Evolutionary conservation across 2,329 filamentous ascomycete genomes (phyloP), one percentile per base, ranked within the genome.

Genomic region (Diplodia scrobiculata): DNA sequence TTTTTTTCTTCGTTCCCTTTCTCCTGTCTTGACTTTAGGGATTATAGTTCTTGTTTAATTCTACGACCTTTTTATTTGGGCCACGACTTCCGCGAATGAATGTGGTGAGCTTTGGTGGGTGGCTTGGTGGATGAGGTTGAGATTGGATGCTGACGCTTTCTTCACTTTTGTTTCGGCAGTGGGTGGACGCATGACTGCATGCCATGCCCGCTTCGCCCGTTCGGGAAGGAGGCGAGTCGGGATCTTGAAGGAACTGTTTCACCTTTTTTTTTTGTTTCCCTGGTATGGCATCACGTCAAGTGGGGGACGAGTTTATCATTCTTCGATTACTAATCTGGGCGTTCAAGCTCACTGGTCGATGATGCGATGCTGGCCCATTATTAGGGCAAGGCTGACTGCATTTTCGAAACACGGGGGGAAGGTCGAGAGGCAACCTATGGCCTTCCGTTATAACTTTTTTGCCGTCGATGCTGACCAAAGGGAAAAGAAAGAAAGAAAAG

Each of bases 1-100:
- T 52, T 51, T 13, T 13, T 34, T 21, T 21, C 29, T 25, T 21
- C 21, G 41, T 63, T 36, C 36, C 32, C 38, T 48, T 29, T 51
- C 6, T 32, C 29, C 5, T 41, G 13, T 3, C 29, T 25, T 25
- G 2, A 13, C 27, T 62, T 25, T 9, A 50, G 45, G 58, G 27
- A 34, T 29, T 62, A 62, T 62, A 62, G 58, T 50, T 10, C 21
- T 62, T 17, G 41, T 62, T 62, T 62, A 62, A 62, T 62, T 45
- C 27, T 36, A 62, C 58, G 41, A 32, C 48, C 29, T 50, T 36
- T 36, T 36, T 45, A 1, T 45, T 45, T 45, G 9, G 41, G n/a
- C 7, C 10, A 41, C 1, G 17, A 13, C 27, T 41, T 29, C 34
- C 14, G 7, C 27, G 27, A 10, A 14, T 29, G 21, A 9, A 6